Evolutionary conservation across 2,329 filamentous ascomycete genomes (phyloP), one percentile per base, ranked within the genome.

Genomic region (Apiospora arundinis): DNA sequence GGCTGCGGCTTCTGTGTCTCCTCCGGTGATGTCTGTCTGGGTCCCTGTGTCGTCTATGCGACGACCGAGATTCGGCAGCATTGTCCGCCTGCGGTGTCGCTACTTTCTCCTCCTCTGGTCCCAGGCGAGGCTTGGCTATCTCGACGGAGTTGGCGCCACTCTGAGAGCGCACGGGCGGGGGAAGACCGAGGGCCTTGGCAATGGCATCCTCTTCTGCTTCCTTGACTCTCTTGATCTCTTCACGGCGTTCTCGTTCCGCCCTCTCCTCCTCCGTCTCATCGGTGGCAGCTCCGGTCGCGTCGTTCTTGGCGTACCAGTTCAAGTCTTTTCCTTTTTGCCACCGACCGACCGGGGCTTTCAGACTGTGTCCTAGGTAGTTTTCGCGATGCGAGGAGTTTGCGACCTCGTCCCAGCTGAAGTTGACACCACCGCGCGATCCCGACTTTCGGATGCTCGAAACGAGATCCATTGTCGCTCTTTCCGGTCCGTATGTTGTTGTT

Each of bases 321-420:
- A 92, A 83, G 70, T 91, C 89, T 72, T 90, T 91, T 9, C 92
- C 91, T 79, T 95, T 91, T 78, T 96, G 93, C 95, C 95, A 98
- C 75, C 95, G 92, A 9, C 95, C 95, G 4, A 97, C 95, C 0
- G 95, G 94, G 0, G 95, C 95, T 86, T 95, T 97, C 72, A 98
- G 84, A 72, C 93, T 96, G 84, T 98, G 95, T 69, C 95, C 95
- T 9, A 98, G 92, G 81, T 91, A 92, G 78, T 92, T 97, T 82
- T 99, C 95, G 81, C 96, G 95, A 79, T 97, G 95, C 28, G 89
- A 85, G 68, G 95, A 97, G 75, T 87, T 91, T 80, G 95, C 92
- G 79, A 99, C 95, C 76, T 98, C 95, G 75, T 95, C 93, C 96
- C 96, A 98, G 83, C 92, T 95, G 85, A 99, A 99, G 82, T 98